These are phyloP conservation scores for Colletotrichum australisinense DNA, from an alignment of 2,329 filamentous ascomycete genomes.

Conservation along the genomic window DNA sequence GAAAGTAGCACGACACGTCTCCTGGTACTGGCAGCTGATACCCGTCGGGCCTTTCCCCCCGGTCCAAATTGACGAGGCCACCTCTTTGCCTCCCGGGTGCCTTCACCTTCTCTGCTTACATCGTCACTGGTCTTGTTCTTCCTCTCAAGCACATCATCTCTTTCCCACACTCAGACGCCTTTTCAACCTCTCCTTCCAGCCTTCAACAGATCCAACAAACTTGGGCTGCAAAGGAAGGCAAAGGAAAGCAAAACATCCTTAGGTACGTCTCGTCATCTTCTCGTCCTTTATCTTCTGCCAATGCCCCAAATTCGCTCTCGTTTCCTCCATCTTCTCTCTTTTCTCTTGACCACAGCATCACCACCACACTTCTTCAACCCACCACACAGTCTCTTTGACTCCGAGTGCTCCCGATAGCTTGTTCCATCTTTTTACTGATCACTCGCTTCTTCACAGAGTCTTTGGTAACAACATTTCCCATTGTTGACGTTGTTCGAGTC, in stretches of 20 bases:
- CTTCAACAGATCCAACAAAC: neutral
- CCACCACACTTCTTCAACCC: slow-evolving; percentile 46
- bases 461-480: slow-evolving; percentile 63
- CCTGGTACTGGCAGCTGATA: neutral
- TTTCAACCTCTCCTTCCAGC: slow-evolving; percentile 10
- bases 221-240: neutral
- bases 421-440: slow-evolving; percentile 67
- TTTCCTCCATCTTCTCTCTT: slow-evolving; percentile 40
- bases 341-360: slow-evolving; percentile 56
- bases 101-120: neutral
- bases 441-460: slow-evolving; percentile 65
- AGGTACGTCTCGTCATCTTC: slow-evolving; percentile 27
- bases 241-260: slow-evolving; percentile 23
- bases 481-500: slow-evolving; percentile 41
- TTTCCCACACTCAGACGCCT: neutral
- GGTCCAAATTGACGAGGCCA: neutral
- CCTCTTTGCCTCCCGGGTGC: neutral
- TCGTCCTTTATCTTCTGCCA: slow-evolving; percentile 41
- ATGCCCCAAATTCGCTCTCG: slow-evolving; percentile 37
- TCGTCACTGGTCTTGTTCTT: slow-evolving; percentile 11
- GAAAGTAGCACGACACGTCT: slow-evolving; percentile 4
- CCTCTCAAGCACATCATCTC: slow-evolving; percentile 8
- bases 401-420: slow-evolving; percentile 66
- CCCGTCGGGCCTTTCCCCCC: neutral
- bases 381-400: slow-evolving; percentile 52